A percentile compares a stretch with the other conserved stretches of the same genome.
Conservation (phyloP, 2,329 filamentous ascomycete genomes). For the Hymenoscyphus fraxineus region DNA sequence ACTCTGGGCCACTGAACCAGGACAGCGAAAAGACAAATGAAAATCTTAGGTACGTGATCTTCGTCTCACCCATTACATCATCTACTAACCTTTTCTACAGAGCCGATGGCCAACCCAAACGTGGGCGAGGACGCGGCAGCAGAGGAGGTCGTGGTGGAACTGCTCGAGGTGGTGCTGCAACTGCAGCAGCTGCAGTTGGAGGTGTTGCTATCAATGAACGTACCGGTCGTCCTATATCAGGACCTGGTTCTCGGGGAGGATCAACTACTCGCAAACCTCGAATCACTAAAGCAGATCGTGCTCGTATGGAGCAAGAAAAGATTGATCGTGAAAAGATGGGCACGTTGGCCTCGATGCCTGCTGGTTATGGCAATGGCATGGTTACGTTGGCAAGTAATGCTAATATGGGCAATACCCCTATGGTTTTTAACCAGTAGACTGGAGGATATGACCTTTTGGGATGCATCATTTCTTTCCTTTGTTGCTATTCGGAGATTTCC, state of each 20-base stretch:
- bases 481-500: too few relatives aligned
- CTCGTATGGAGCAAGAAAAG: conserved; percentile 77
- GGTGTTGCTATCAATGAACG: conserved; percentile 45
- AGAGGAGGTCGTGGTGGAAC: conserved; percentile 64
- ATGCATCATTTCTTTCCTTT: too few relatives aligned
- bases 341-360: conserved; percentile 28
- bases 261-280: conserved; percentile 74
- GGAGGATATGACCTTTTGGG: neutral
- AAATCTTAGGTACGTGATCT: conserved; percentile 40
- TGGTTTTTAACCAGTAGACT: conserved; percentile 34
- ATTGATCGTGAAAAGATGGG: conserved; percentile 59
- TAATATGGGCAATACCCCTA: conserved; percentile 32
- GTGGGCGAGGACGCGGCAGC: conserved; percentile 43
- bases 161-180: conserved; percentile 57
- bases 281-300: conserved; percentile 80
- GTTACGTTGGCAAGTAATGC: conserved; percentile 28
- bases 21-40: conserved; percentile 67
- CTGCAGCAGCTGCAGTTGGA: conserved; percentile 25
- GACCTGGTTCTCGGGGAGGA: conserved; percentile 72
- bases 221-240: conserved; percentile 42
- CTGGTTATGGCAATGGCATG: conserved; percentile 27
- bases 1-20: conserved; percentile 89
- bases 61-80: neutral
- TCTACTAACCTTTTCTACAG: conserved; percentile 45
- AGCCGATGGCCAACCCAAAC: conserved; percentile 69